These are phyloP conservation scores for Saposhnikovia divaricata DNA, from an alignment of 129 eudicot species.

Conservation along the genomic window DNA sequence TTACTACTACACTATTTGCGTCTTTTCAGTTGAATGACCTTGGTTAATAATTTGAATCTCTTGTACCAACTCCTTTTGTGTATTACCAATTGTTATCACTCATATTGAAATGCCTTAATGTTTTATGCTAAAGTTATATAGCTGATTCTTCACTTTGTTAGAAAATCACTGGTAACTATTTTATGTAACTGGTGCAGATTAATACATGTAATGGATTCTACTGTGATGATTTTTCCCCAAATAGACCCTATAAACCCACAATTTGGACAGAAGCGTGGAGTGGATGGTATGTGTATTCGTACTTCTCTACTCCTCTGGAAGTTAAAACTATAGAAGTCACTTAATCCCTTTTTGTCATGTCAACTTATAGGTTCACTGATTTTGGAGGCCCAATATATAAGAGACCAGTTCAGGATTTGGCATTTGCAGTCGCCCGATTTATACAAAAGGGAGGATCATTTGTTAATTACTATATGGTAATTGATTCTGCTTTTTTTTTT, in stretches of 20 bases:
- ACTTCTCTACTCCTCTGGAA: constrained; percentile 6
- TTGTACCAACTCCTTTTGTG: background rate
- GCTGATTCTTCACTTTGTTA: too few relatives aligned
- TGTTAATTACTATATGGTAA: constrained; percentile 87
- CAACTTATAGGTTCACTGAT: constrained; percentile 64
- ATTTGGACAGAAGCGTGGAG: constrained; percentile 98
- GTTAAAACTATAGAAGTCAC: background rate
- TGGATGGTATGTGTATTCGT: constrained; percentile 56
- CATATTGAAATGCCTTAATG: background rate
- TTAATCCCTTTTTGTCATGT: background rate
- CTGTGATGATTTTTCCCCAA: constrained; percentile 77
- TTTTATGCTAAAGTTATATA: background rate
- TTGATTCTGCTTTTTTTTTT: background rate
- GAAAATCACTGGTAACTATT: background rate
- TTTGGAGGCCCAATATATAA: constrained; percentile 61
- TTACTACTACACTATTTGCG: background rate
- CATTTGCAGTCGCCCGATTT: constrained; percentile 84
- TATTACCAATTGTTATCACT: background rate
- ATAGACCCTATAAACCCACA: constrained; percentile 76
- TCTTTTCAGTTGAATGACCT: background rate
- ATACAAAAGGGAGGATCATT: constrained; percentile 82
- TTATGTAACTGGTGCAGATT: constrained; percentile 39
- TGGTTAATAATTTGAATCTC: background rate
- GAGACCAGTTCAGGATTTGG: constrained; percentile 88
- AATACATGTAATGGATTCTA: constrained; percentile 97